Evolutionary conservation across 176 grass and related monocot species (phyloP), one percentile per base, ranked within the genome.

Genomic region (Miscanthus lutarioriparius): DNA sequence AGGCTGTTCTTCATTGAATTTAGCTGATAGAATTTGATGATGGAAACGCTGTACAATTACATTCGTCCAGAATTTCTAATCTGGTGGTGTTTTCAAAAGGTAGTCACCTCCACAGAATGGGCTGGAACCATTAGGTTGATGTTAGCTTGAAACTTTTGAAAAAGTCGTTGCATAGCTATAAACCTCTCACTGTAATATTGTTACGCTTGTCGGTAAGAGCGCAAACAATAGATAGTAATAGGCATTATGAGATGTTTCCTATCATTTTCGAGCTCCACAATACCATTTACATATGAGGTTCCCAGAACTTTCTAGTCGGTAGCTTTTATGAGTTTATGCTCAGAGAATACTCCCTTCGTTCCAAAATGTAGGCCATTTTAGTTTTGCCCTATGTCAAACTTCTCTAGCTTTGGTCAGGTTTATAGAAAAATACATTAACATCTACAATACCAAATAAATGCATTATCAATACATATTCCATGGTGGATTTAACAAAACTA

Each of bases 161-260:
- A 30, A 72, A 77, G 65, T 37, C 9, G 7, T 28, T 66, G 19
- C 17, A 13, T 78, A 27, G 35, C 72, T 86, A 11, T n/a, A 82
- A 56, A 78, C 43, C 27, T 66, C 23, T 75, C 43, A 63, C 10
- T 67, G 7, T 64, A 73, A 67, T 90, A 6, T 47, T 78, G 35
- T 86, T 86, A 39, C 17, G 20, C 43, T 56, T 78, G 79, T 47
- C 19, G 16, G 74, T 82, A 82, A 82, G 73, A 30, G 41, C 56
- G 27, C 9, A 76, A 81, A 70, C 23, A 70, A 22, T 62, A 76
- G 22, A 53, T 77, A 48, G 9, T 75, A 85, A 39, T 76, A 26
- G 72, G 40, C 69, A 77, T 16, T 63, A 49, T 51, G 16, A 80
- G 22, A 80, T 75, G 62, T 26, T 77, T 30, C 32, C 23, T 5